A percentile compares a stretch with the other conserved stretches of the same genome.
Evolutionary conservation across 345 rosid species (phyloP).

Genomic region (Eucalyptus tenuipes): DNA sequence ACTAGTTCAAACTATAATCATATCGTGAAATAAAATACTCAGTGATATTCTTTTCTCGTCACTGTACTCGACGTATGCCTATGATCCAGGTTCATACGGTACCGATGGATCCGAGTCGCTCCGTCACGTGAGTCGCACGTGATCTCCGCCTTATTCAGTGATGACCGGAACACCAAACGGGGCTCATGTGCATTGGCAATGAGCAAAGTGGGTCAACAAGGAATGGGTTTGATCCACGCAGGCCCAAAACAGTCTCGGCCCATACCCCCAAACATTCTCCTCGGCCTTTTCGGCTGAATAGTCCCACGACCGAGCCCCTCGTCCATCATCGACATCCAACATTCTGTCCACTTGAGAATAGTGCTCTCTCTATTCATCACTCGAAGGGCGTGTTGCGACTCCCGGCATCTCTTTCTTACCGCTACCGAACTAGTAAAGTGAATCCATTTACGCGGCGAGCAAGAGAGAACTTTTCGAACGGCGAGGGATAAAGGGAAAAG

Average conservation of each 20-base stretch:
- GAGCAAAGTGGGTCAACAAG: not conserved
- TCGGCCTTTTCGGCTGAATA: not conserved
- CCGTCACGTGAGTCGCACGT: not conserved
- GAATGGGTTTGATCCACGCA: not conserved
- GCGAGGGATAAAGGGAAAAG: not conserved
- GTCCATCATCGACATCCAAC: not conserved
- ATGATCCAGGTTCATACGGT: not conserved
- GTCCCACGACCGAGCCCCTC: not conserved
- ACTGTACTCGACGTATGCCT: accelerated
- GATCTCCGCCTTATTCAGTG: not conserved
- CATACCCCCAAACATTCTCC: not conserved
- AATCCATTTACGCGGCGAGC: not conserved
- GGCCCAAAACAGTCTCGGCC: not conserved
- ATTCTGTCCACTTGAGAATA: not conserved
- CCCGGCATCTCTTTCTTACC: not conserved
- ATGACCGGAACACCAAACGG: not conserved
- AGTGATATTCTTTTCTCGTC: accelerated
- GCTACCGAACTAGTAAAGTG: not conserved
- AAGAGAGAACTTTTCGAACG: not conserved
- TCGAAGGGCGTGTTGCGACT: not conserved
- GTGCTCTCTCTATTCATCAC: not conserved
- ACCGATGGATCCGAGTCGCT: not conserved
- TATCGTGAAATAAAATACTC: not conserved
- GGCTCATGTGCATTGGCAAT: not conserved
- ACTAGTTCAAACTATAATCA: accelerated